Conservation (phyloP, 345 rosid species). For the Raphanus sativus region DNA sequence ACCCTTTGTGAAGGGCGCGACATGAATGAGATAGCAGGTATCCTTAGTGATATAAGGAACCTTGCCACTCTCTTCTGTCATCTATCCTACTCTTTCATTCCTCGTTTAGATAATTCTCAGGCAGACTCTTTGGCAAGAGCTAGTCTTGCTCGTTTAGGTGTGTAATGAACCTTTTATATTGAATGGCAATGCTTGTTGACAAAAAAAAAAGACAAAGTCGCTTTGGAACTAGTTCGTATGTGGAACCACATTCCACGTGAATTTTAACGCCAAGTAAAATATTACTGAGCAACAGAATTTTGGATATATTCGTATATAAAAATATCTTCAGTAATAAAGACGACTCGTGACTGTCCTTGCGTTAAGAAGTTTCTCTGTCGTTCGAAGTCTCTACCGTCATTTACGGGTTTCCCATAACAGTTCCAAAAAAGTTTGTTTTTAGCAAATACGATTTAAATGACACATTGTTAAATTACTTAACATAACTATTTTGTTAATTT, state of each 20-base stretch:
- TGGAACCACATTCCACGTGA: slow-evolving; percentile 8
- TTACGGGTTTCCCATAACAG: neutral
- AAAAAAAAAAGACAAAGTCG: too few relatives aligned
- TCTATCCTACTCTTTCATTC: too few relatives aligned
- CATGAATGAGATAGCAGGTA: too few relatives aligned
- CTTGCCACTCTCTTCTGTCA: too few relatives aligned
- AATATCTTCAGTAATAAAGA: neutral
- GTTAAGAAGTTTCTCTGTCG: neutral
- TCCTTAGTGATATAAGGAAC: too few relatives aligned
- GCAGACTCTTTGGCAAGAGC: too few relatives aligned
- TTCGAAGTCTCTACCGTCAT: slow-evolving; percentile 9
- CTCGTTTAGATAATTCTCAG: too few relatives aligned
- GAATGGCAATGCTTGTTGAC: too few relatives aligned
- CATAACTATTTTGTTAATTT: neutral
- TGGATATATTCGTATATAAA: slow-evolving; percentile 5
- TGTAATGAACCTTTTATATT: too few relatives aligned
- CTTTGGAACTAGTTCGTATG: neutral
- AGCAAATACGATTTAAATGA: neutral
- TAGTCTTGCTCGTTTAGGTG: too few relatives aligned
- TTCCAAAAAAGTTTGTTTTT: neutral
- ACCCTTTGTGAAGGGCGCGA: too few relatives aligned
- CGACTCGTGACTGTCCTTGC: slow-evolving; percentile 15
- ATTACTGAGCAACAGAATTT: neutral
- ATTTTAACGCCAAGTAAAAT: neutral
- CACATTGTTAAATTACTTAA: neutral